Evolutionary conservation across 441 rosid species (phyloP), one percentile per base, ranked within the genome.

Genomic region (Adansonia grandidieri): DNA sequence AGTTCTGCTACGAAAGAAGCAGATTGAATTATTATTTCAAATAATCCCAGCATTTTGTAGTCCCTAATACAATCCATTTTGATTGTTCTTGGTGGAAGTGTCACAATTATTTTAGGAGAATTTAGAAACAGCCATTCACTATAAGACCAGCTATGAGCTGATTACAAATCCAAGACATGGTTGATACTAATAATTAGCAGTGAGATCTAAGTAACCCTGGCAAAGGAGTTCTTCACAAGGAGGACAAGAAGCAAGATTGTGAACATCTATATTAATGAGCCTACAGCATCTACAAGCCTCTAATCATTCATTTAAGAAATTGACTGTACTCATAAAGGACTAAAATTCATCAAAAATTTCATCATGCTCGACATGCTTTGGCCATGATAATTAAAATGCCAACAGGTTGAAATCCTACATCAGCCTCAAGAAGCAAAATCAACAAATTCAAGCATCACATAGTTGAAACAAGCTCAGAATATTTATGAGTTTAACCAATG

Each of bases 401-500:
- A 17, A 45, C 10, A 11, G 32, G 47, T 20, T 11, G 17, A 47
- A 68, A 19, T 44, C 71, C 45, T 68, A 68, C 56, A 19, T 5
- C 9, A 47, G 10, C 73, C 71, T 68, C 56, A 68, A 0, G 22
- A 47, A 47, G 56, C 56, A 45, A 66, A 47, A 47, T 47, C 56
- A 68, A 68, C 54, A 67, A 66, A 45, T 67, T 20, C 37, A 19
- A 45, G 54, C 72, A 17, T 67, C 32, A 67, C 15, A 44, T 10
- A 9, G 28, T 68, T 47, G 40, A 68, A 47, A n/a, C 4, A 47
- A 45, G 57, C 73, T 68, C n/a, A 47, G 17, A 11, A 44, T 13
- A 32, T 28, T 68, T 10, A 47, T 20, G 17, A 20, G 73, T 68
- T 47, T 47, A 47, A 68, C 57, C 73, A 68, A 45, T 20, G 20